phyloP scores from a whole-genome alignment of 768 basidiomycete genomes.

The Austroboletus eburneus region DNA sequence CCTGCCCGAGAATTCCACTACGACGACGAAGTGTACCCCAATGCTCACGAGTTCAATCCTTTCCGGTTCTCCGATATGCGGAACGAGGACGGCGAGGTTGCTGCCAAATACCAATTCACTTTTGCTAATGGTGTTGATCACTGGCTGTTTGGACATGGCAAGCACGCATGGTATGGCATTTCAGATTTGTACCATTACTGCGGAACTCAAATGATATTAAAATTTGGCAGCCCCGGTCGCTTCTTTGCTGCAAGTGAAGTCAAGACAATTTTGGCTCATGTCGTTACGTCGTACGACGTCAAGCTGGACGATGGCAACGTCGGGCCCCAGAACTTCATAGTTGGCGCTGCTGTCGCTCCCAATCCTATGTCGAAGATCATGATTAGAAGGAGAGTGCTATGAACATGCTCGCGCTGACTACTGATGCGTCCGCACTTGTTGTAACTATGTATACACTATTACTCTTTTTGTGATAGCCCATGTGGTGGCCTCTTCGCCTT shows the following conservation, averaged over 20 bases:
- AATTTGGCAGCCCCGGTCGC: conserved; percentile 5
- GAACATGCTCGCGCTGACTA: too few species aligned
- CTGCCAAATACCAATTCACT: conserved; percentile 33
- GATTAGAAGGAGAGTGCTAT: neutral
- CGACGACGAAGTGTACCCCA: conserved; percentile 25
- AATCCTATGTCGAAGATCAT: neutral
- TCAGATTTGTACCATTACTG: neutral
- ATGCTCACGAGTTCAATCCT: conserved; percentile 39
- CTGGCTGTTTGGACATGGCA: conserved; percentile 35
- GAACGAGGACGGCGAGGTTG: conserved; percentile 31
- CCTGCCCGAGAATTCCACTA: conserved; percentile 23
- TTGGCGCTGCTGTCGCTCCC: neutral
- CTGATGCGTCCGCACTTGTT: too few species aligned
- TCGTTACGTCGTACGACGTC: neutral
- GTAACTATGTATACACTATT: too few species aligned
- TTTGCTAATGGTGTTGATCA: conserved; percentile 32
- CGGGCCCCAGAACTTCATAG: neutral
- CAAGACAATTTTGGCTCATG: neutral
- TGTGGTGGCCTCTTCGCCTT: too few species aligned
- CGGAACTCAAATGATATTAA: neutral
- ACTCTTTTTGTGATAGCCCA: too few species aligned
- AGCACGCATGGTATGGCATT: conserved; percentile 14
- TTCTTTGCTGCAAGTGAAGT: conserved; percentile 5
- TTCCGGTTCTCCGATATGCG: conserved; percentile 45
- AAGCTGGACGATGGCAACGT: neutral